Conservation (phyloP, 768 basidiomycete species). For the Hebeloma cylindrosporum region DNA sequence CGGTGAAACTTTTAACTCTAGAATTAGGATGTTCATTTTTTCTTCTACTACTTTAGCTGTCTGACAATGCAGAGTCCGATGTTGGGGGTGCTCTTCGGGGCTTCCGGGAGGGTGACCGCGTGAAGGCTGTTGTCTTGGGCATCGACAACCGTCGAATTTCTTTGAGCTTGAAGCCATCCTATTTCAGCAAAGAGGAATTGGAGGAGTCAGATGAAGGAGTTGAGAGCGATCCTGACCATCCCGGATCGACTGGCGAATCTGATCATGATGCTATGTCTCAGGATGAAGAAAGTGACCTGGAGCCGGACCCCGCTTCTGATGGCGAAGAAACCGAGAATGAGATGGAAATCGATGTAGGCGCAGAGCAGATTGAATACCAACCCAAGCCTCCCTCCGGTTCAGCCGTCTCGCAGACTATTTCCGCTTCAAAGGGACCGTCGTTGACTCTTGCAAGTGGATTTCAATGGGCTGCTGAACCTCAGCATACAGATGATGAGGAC, state of each 20-base stretch:
- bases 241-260: conserved; percentile 14
- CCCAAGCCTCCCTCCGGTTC: conserved; percentile 12
- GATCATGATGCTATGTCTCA: conserved; percentile 19
- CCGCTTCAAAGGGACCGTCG: conserved; percentile 29
- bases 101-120: conserved; percentile 85
- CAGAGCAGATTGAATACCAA: conserved; percentile 26
- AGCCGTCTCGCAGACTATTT: conserved; percentile 11
- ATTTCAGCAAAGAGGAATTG: conserved; percentile 71
- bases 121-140: conserved; percentile 74
- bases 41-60: conserved; percentile 58
- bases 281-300: conserved; percentile 17
- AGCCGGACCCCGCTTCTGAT: conserved; percentile 21
- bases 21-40: not conserved
- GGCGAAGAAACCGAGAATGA: conserved; percentile 30
- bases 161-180: conserved; percentile 87
- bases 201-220: conserved; percentile 28
- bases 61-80: conserved; percentile 84
- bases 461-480: conserved; percentile 59
- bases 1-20: conserved; percentile 15
- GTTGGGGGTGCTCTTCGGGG: conserved; percentile 72
- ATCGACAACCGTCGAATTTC: conserved; percentile 80
- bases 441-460: conserved; percentile 63
- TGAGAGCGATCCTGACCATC: conserved; percentile 28
- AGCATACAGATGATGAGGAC: conserved; percentile 36
- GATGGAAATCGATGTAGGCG: conserved; percentile 48